Percentiles rank a stretch among this genome's conserved stretches.
Evolutionary conservation across 2,329 filamentous ascomycete species (phyloP).

Genomic region (Parastagonospora avenae): DNA sequence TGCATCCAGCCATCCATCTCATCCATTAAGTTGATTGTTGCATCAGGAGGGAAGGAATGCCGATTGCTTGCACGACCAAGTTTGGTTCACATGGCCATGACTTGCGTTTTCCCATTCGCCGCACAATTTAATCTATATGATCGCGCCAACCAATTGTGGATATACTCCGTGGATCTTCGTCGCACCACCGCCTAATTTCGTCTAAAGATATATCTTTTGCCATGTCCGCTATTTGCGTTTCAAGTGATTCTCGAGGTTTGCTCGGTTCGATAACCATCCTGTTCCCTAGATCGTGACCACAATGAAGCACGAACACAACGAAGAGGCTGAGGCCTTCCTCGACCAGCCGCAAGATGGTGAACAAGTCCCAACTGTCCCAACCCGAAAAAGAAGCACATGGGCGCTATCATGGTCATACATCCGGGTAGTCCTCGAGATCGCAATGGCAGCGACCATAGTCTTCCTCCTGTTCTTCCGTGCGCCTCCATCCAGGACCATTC

Average conservation of each 20-base stretch:
- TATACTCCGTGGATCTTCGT: background rate
- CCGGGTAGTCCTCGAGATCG: constrained; percentile 16
- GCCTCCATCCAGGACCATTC: constrained; percentile 5
- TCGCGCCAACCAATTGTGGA: background rate
- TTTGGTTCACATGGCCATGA: background rate
- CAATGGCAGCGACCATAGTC: constrained; percentile 14
- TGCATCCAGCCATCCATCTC: background rate
- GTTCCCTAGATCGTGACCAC: background rate
- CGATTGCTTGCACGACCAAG: background rate
- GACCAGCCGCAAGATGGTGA: constrained; percentile 1
- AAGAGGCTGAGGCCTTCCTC: constrained; percentile 19
- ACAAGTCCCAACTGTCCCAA: background rate
- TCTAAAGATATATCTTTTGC: background rate
- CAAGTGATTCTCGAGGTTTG: background rate
- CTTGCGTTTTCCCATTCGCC: background rate
- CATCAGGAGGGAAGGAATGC: background rate
- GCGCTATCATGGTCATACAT: constrained; percentile 6
- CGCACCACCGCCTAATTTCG: constrained; percentile 2
- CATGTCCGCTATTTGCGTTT: background rate
- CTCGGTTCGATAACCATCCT: background rate
- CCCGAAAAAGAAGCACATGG: background rate
- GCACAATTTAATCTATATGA: constrained; percentile 1
- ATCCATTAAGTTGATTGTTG: background rate
- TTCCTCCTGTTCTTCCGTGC: constrained; percentile 17
- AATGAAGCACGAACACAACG: constrained; percentile 8